These are phyloP conservation scores for Fraxinus albicans DNA, from an alignment of 305 asterid species.

Conservation along the genomic window DNA sequence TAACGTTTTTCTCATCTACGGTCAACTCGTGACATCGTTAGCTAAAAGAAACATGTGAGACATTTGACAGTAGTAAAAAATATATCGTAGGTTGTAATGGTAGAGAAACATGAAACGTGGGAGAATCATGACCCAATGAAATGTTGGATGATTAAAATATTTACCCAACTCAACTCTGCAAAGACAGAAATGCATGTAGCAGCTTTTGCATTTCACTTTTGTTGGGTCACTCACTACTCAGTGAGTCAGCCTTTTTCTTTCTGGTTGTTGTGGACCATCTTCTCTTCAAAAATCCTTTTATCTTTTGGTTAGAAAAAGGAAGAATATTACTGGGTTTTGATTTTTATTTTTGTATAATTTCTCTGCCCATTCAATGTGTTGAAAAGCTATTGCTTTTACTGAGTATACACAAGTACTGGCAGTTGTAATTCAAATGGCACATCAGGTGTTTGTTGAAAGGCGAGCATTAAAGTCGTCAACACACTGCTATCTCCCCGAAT, in stretches of 20 bases:
- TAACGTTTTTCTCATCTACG: not conserved
- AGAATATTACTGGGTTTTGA: not conserved
- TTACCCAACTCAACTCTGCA: not conserved
- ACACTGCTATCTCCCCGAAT: slow-evolving; percentile 12
- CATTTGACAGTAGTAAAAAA: not conserved
- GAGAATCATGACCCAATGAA: slow-evolving; percentile 7
- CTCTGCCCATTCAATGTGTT: not conserved
- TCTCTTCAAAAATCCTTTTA: not conserved
- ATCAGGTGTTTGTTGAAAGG: slow-evolving; percentile 11
- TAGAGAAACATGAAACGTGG: slow-evolving; percentile 8
- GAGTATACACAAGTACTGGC: not conserved
- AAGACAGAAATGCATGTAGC: slow-evolving; percentile 5
- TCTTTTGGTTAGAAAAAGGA: not conserved
- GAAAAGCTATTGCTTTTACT: not conserved
- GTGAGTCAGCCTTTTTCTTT: not conserved
- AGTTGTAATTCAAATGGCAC: slow-evolving; percentile 9
- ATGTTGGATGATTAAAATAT: not conserved
- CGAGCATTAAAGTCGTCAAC: slow-evolving; percentile 1
- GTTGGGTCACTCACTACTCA: slow-evolving; percentile 3
- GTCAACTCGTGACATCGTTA: not conserved
- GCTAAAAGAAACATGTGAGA: not conserved
- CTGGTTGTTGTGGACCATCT: not conserved
- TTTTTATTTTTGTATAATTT: not conserved
- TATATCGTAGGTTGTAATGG: not conserved
- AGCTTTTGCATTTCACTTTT: slow-evolving; percentile 5